phyloP scores from a whole-genome alignment of 345 rosid genomes.

The Euclidium syriacum region DNA sequence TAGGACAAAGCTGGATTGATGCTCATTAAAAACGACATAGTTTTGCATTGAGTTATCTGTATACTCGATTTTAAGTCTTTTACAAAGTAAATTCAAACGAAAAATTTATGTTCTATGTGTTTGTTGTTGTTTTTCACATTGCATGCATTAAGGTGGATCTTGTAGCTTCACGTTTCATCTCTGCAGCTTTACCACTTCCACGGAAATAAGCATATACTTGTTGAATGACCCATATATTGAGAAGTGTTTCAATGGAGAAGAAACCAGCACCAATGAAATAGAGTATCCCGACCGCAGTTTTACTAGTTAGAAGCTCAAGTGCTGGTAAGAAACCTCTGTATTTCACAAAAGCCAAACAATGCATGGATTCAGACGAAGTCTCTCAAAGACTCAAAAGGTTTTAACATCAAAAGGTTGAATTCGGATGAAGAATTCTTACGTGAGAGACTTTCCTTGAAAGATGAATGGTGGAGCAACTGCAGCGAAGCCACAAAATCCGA shows the following conservation, averaged over 20 bases:
- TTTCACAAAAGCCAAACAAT: conserved; percentile 19
- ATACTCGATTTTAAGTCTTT: conserved; percentile 3
- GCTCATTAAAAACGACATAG: conserved; percentile 20
- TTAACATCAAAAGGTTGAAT: background rate
- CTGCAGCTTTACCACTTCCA: conserved; percentile 87
- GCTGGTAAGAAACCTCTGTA: conserved; percentile 98
- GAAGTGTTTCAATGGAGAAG: conserved; percentile 65
- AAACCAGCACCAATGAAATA: conserved; percentile 80
- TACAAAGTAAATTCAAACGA: conserved; percentile 20
- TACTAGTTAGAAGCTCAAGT: conserved; percentile 44
- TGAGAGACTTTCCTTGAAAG: conserved; percentile 91
- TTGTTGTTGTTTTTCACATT: conserved; percentile 40
- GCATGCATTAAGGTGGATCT: conserved; percentile 61
- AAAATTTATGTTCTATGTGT: no score
- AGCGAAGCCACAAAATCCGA: conserved; percentile 80
- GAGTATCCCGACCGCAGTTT: conserved; percentile 66
- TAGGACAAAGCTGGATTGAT: conserved; percentile 69
- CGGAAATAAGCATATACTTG: conserved; percentile 94
- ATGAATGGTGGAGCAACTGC: conserved; percentile 88
- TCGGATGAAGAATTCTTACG: conserved; percentile 51
- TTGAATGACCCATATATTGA: conserved; percentile 99
- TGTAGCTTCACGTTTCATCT: conserved; percentile 74
- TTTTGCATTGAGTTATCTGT: conserved; percentile 12
- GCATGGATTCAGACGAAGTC: conserved; percentile 14
- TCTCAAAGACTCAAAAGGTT: background rate